Evolutionary conservation across 441 rosid species (phyloP), one percentile per base, ranked within the genome.

Genomic region (Populus tomentosa): DNA sequence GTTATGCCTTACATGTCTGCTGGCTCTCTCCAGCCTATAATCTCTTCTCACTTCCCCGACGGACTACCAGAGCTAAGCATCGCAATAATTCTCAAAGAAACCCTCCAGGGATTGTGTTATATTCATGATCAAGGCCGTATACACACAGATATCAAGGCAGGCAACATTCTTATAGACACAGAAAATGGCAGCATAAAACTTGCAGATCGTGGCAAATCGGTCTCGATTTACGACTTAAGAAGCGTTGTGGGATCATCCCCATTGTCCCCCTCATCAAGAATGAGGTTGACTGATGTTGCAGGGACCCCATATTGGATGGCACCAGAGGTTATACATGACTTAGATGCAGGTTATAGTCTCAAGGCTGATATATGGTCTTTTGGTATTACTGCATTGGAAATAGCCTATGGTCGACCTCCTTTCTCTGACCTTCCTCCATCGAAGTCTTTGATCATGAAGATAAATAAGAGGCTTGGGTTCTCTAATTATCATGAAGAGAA

Each of bases 401-500:
- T 91, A 73, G 97, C 97, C 1, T 89, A 93, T 69, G 98, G 98
- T 0, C 75, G 97, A 40, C 98, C 97, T 33, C 97, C 95, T 7
- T 75, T 92, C 7, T 93, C 97, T 21, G 89, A 93, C 78, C 88
- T 94, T 35, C 97, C 97, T 2, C 97, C 91, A 16, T 90, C 93
- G 4, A 89, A 88, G 79, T 91, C 97, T n/a, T 21, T 94, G 73
- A 78, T 92, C 42, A 84, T 90, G 95, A 94, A 91, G 85, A 89
- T 93, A 20, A 93, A 95, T 0, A 89, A 89, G 79, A 76, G 97
- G 79, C 89, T 94, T 77, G 83, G 83, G 14, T 90, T 94, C 72
- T 81, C 92, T 2, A 95, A 94, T 80, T 90, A 89, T 50, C 56
- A 50, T 50, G 56, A 5, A 20, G 95, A 89, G 66, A 85, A 84